phyloP scores from a whole-genome alignment of 768 basidiomycete species.

The Phylloporus sp. region DNA sequence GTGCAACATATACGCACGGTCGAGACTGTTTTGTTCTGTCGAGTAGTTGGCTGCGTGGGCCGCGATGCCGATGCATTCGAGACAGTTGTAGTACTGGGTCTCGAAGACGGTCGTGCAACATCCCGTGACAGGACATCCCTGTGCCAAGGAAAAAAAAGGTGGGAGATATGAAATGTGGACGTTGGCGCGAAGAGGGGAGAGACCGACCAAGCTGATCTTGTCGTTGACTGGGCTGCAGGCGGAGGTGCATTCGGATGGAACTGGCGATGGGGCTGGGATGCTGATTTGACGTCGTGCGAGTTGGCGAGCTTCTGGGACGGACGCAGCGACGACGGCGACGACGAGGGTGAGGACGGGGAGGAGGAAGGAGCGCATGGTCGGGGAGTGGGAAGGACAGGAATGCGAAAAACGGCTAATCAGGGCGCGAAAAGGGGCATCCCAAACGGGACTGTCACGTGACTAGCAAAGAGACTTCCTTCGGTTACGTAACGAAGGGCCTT shows the following conservation, averaged over 20 bases:
- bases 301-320: neutral
- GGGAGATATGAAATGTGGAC: no score
- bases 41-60: conserved; percentile 26
- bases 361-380: conserved; percentile 14
- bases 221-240: conserved; percentile 20
- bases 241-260: conserved; percentile 24
- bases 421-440: no score
- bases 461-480: no score
- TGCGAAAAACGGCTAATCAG: conserved; percentile 5
- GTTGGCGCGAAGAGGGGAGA: neutral
- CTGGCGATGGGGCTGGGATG: conserved; percentile 4
- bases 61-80: conserved; percentile 34
- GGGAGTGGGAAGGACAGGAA: neutral
- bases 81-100: conserved; percentile 37
- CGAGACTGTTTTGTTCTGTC: conserved; percentile 28
- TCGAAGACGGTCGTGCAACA: conserved; percentile 42
- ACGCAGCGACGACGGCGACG: neutral
- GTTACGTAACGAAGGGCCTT: conserved; percentile 24
- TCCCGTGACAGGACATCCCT: conserved; percentile 27
- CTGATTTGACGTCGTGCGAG: conserved; percentile 17
- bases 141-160: no score
- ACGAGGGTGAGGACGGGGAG: conserved; percentile 4
- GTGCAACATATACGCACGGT: conserved; percentile 27
- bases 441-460: no score
- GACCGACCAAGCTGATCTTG: conserved; percentile 23